Conservation (phyloP, 1,284 basidiomycete genomes). For the Meira nashicola region DNA sequence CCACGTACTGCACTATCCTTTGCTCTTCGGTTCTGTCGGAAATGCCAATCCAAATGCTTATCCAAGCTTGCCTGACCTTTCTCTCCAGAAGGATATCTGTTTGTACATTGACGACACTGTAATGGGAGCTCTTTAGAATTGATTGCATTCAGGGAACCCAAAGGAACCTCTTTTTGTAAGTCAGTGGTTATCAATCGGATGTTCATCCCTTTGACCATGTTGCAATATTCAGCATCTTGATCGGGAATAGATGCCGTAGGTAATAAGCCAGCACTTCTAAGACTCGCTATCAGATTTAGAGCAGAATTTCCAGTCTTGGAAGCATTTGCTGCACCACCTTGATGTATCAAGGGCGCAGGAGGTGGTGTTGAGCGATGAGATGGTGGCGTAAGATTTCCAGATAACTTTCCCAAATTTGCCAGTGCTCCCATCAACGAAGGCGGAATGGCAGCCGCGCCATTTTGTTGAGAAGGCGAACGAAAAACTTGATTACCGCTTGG, state of each 20-base stretch:
- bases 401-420: constrained; percentile 24
- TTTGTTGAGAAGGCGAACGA: not conserved
- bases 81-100: constrained; percentile 71
- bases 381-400: not conserved
- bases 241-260: constrained; percentile 30
- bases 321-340: constrained; percentile 22
- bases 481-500: not conserved
- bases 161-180: constrained; percentile 67
- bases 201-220: constrained; percentile 65
- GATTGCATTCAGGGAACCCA: constrained; percentile 32
- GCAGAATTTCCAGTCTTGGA: not conserved
- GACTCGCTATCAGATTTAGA: constrained; percentile 30
- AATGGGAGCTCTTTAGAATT: constrained; percentile 61
- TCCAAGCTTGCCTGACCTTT: constrained; percentile 74
- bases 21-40: constrained; percentile 84
- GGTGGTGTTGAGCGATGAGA: not conserved
- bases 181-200: constrained; percentile 68
- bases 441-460: constrained; percentile 4
- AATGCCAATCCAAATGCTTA: constrained; percentile 94
- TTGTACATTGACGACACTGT: constrained; percentile 90
- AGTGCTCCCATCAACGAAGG: constrained; percentile 14
- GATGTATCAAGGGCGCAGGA: constrained; percentile 5
- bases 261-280: constrained; percentile 48
- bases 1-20: constrained; percentile 78
- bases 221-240: constrained; percentile 62